Evolutionary conservation across 108 stramenopile genomes (phyloP).

Genomic region (Skeletonema menzelii): DNA sequence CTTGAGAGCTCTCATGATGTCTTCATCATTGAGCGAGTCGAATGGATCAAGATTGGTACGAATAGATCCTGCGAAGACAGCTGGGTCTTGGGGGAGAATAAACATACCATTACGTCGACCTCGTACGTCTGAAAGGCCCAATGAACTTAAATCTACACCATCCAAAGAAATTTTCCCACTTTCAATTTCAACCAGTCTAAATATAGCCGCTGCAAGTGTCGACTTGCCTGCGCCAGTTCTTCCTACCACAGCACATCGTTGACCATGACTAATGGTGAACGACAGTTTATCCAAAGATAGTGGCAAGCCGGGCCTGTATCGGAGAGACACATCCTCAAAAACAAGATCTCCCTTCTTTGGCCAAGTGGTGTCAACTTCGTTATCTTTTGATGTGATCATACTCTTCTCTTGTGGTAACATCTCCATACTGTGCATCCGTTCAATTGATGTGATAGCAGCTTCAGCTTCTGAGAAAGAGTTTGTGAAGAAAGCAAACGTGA

Average conservation of each 20-base stretch:
- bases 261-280: conserved; percentile 49
- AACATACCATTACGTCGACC: conserved; percentile 69
- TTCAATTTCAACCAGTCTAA: conserved; percentile 85
- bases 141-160: conserved; percentile 69
- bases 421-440: conserved; percentile 71
- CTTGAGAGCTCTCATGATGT: conserved; percentile 75
- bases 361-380: conserved; percentile 31
- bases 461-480: conserved; percentile 59
- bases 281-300: conserved; percentile 57
- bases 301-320: conserved; percentile 62
- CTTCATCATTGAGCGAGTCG: conserved; percentile 48
- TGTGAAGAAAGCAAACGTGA: conserved; percentile 64
- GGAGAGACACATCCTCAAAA: conserved; percentile 55
- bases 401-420: conserved; percentile 57
- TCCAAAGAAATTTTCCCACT: conserved; percentile 81
- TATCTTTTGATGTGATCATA: conserved; percentile 43
- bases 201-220: conserved; percentile 69
- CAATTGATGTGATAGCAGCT: conserved; percentile 71
- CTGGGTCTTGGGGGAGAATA: conserved; percentile 97
- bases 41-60: conserved; percentile 77
- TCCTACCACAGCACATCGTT: conserved; percentile 61
- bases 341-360: conserved; percentile 48
- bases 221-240: conserved; percentile 65
- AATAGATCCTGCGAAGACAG: conserved; percentile 89
- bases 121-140: conserved; percentile 77